phyloP scores from a whole-genome alignment of 331 rosid genomes.

The Malus hybrid region DNA sequence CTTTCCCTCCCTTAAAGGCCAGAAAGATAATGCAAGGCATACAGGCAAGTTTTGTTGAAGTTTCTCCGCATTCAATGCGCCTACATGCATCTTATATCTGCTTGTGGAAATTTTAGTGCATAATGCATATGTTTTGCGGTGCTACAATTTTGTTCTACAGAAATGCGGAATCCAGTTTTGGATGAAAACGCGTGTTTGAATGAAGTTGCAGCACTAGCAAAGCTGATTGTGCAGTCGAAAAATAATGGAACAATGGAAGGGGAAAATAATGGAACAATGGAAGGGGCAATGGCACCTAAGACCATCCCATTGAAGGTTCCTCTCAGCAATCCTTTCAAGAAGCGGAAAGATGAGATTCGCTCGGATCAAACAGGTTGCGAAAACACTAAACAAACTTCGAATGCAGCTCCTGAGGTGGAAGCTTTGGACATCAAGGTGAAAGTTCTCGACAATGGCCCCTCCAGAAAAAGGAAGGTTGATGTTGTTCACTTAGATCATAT shows the following conservation, averaged over 20 bases:
- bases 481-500: slow-evolving; percentile 20
- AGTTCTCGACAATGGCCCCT: slow-evolving; percentile 19
- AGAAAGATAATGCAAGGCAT: not conserved
- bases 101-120: too few species aligned
- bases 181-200: slow-evolving; percentile 24
- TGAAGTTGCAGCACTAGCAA: slow-evolving; percentile 51
- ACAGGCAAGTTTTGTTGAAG: slow-evolving; percentile 41
- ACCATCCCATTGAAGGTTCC: slow-evolving; percentile 41
- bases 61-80: not conserved
- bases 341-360: slow-evolving; percentile 34
- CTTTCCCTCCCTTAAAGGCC: slow-evolving; percentile 34
- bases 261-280: slow-evolving; percentile 17
- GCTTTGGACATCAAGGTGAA: slow-evolving; percentile 4
- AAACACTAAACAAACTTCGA: slow-evolving; percentile 22
- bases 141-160: slow-evolving; percentile 23
- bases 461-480: slow-evolving; percentile 43
- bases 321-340: slow-evolving; percentile 77
- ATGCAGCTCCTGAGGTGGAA: slow-evolving; percentile 21
- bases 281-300: not conserved
- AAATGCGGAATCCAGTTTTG: slow-evolving; percentile 16
- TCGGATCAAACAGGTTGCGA: slow-evolving; percentile 18
- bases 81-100: too few species aligned
- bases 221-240: slow-evolving; percentile 42
- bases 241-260: slow-evolving; percentile 19
- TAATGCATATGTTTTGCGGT: too few species aligned